Conservation (phyloP, 176 grass and related monocot genomes). For the Areca catechu region DNA sequence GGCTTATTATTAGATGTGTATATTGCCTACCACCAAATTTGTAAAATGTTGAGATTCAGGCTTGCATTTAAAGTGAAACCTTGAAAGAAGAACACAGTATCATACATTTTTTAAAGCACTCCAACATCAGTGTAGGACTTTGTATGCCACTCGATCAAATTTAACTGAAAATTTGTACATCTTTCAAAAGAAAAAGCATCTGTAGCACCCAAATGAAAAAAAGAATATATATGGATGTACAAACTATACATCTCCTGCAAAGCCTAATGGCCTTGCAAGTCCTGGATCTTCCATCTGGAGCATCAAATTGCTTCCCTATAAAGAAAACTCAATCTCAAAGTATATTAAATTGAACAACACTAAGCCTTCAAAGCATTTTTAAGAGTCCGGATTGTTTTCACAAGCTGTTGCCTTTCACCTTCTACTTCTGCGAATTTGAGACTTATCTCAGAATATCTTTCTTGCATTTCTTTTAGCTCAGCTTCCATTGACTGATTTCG, state of each 20-base stretch:
- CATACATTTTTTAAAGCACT: too few species aligned
- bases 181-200: too few species aligned
- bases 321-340: conserved; percentile 29
- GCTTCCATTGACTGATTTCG: conserved; percentile 58
- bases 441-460: conserved; percentile 83
- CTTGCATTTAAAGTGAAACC: too few species aligned
- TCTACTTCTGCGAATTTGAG: conserved; percentile 92
- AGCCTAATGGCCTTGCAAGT: conserved; percentile 40
- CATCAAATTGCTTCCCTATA: conserved; percentile 73
- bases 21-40: too few species aligned
- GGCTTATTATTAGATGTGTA: too few species aligned
- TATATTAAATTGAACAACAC: conserved; percentile 22
- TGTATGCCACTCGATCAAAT: too few species aligned
- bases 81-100: too few species aligned
- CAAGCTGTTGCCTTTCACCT: conserved; percentile 95
- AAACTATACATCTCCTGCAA: conserved; percentile 47
- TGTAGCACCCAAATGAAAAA: not conserved
- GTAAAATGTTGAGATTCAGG: too few species aligned
- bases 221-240: conserved; percentile 52
- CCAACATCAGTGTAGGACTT: too few species aligned
- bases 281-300: conserved; percentile 28
- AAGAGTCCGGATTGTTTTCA: conserved; percentile 78
- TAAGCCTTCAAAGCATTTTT: conserved; percentile 72
- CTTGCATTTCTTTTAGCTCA: conserved; percentile 87
- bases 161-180: too few species aligned